Evolutionary conservation across 202 grass and related monocot genomes (phyloP), one percentile per base, ranked within the genome.

Genomic region (Panicum virgatum): DNA sequence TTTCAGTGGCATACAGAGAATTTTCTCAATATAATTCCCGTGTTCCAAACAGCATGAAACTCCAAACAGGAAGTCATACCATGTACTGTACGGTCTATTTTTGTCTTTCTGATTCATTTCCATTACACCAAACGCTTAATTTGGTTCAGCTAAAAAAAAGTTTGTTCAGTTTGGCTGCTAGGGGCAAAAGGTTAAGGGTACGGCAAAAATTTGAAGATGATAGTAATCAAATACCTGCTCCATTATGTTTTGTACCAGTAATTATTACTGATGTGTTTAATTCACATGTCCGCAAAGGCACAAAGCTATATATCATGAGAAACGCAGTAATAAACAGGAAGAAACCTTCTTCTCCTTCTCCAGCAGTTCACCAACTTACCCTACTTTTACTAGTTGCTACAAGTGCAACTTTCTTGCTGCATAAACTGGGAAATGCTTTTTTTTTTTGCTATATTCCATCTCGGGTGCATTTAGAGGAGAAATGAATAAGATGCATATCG

Each of bases 251-350:
- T 69, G 64, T 42, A 60, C 73, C 40, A 42, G 16, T 48, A 83
- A 42, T 13, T 72, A 10, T 53, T 36, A 36, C 39, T 46, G 11
- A 22, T 12, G 5, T 23, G 58, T 80, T 80, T 32, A 86, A 80
- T 86, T 80, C 60, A 1, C 47, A 66, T 25, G 76, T 38, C 39
- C 67, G 56, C 67, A 73, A 14, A 79, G 46, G 29, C 67, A 46
- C 67, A 73, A 14, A 79, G 46, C 12, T 73, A 9, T 18, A 20
- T 18, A 75, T 71, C 75, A 29, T 15, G 20, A 20, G 15, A 69
- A 84, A 78, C 54, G 37, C 48, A 66, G 42, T 42, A 63, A 54
- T 71, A 25, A 30, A 70, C 13, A 2, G 6, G n/a, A 39, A 61
- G 30, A 69, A 77, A 69, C 73, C 40, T 37, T 27, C 20, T 20